Percentiles rank a stretch among this genome's conserved stretches.
Evolutionary conservation across 371 early-diverging fungal species (phyloP).

Genomic region (Lichtheimia ornata): DNA sequence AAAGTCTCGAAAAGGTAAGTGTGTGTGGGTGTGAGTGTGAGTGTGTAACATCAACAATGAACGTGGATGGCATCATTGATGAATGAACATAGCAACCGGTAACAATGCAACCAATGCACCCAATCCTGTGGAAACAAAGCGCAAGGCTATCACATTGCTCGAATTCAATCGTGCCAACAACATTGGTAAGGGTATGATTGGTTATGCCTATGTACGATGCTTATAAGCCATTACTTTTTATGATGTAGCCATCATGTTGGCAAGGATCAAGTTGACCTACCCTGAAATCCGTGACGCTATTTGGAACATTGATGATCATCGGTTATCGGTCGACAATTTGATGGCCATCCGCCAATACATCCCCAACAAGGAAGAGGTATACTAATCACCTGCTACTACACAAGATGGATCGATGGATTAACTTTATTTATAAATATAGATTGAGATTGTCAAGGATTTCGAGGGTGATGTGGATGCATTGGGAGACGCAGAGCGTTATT

Average conservation of each 20-base stretch:
- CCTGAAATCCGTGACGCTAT: constrained; percentile 69
- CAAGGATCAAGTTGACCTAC: constrained; percentile 66
- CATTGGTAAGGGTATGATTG: constrained; percentile 33
- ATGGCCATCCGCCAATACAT: constrained; percentile 61
- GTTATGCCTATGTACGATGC: constrained; percentile 19
- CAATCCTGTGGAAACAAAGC: constrained; percentile 6
- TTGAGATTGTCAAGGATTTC: constrained; percentile 66
- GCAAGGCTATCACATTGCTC: constrained; percentile 57
- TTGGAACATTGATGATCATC: constrained; percentile 65
- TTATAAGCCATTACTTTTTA: constrained; percentile 13
- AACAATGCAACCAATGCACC: not conserved
- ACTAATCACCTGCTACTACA: not conserved
- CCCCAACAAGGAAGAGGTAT: constrained; percentile 65
- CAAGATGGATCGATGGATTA: not conserved
- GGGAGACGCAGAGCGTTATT: constrained; percentile 71
- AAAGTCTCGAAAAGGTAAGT: constrained; percentile 22
- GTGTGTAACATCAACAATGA: not conserved
- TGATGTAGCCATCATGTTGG: constrained; percentile 67
- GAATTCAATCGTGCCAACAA: constrained; percentile 67
- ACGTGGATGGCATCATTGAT: not conserved
- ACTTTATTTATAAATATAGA: constrained; percentile 9
- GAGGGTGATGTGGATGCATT: constrained; percentile 65
- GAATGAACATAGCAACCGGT: not conserved
- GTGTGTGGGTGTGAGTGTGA: too few relatives aligned
- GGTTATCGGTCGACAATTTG: constrained; percentile 57